Evolutionary conservation across 2,329 filamentous ascomycete genomes (phyloP), one percentile per base, ranked within the genome.

Genomic region (Nigrospora osmanthi): DNA sequence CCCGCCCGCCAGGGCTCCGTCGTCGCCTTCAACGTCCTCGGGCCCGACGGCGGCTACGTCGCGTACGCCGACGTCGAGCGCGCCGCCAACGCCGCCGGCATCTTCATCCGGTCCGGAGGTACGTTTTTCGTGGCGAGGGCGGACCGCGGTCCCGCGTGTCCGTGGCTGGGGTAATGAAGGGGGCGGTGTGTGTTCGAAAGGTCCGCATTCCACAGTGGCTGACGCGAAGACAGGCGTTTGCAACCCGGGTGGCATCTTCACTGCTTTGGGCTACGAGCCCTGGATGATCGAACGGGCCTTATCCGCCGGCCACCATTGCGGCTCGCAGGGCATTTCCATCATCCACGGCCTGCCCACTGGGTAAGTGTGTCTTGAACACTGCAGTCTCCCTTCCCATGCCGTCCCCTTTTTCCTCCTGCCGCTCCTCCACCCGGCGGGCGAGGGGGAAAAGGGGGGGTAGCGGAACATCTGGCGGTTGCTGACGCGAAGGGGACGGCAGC

Each of bases 81-180:
- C 31, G 62, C 72, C 15, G 79, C 81, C 0, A 75, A 81, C 49
- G 61, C 69, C 12, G 64, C 68, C 4, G 65, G 69, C 7, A 76
- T 85, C 44, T 83, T 78, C 51, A 67, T 86, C 31, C 70, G 82
- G 39, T 79, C 78, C 43, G 82, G 82, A 19, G 67, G 66, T 68
- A 50, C 45, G 58, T 55, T 23, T 32, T 40, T 35, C 40, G 13
- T 35, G 5, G 3, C 9, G 14, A 1, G 35, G 4, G 17, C 32
- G 11, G 13, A 34, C 10, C 9, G 23, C 23, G 2, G 6, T 28
- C 23, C 23, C 23, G 23, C 19, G 23, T 2, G 23, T 7, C 19
- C 9, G 23, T 28, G 23, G 23, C 23, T 28, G 23, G 23, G 23
- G 9, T 7, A 28, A 10, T 2, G 23, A 7, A 7, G 23, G 23